Base-by-base conservation (phyloP, 2,329 filamentous ascomycete genomes). In the Cordyceps militaris region DNA sequence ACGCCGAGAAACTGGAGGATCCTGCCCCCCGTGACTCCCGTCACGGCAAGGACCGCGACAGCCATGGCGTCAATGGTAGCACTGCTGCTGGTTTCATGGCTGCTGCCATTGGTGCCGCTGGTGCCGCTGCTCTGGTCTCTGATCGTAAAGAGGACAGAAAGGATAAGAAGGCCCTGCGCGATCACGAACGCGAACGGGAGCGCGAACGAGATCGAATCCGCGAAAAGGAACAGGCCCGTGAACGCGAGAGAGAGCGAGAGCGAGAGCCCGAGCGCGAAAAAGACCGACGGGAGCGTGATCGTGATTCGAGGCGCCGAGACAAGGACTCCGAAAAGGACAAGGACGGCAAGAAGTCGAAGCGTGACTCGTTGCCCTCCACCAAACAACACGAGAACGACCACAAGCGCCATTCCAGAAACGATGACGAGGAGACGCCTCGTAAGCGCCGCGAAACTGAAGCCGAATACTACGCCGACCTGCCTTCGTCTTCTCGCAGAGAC, bases 71-170 rank as follows among this genome's bases (percentile, higher is more conserved):
- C 55, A 72, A 71, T n/a, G 71, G 74, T 63, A 70, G 73, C 50
- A 77, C 77, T n/a, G 72, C 77, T 14, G 73, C 74, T 28, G 79
- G 75, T 21, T 72, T 77, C 3, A 28, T 11, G 43, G 76, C 76
- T 30, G 79, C 76, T 24, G 77, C 77, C 4, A 77, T 79, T n/a
- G 78, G 79, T 14, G 78, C 77, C 7, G 66, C 66, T 21, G 78
- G 78, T 14, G 78, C 76, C 5, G 66, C 66, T 4, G 67, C 65
- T 11, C 55, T 70, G 24, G 66, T 62, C 10, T 64, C 68, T 10
- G 66, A 65, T 16, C 60, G 62, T 32, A 62, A 61, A 32, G 64
- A 67, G 23, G 61, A 62, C 23, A 63, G 60, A 7, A 63, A 60
- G 42, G 58, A 60, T 21, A 64, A 66, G 3, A 64, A 63, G 38